Evolutionary conservation across 495 filamentous ascomycete species (phyloP), one percentile per base, ranked within the genome.

Genomic region (Copromyces sp.): DNA sequence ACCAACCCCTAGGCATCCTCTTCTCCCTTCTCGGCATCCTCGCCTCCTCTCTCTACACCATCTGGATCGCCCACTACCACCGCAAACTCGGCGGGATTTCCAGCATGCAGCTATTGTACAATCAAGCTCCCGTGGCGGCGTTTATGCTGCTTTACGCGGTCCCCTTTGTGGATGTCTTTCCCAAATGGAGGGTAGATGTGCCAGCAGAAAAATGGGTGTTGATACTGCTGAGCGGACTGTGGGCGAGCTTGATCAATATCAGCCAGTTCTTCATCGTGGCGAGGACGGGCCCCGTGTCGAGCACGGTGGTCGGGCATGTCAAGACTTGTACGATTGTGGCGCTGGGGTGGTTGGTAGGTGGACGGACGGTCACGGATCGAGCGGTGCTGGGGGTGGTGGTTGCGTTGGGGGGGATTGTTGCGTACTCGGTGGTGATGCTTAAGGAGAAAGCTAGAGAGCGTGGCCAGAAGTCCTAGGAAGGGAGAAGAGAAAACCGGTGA

Each of bases 241-340:
- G 89, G 72, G 91, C 91, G 4, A 87, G 86, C 38, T 80, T 92
- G 24, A 90, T 93, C 75, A 93, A 93, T 77, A 83, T 92, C 68
- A 90, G 88, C 9, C 90, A 92, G 76, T 93, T 93, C 76, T 91
- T 91, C 76, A 92, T 93, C 74, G 88, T 93, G 44, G 90, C 88
- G 35, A 87, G 87, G 53, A 88, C 90, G 2, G 91, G 91, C 0
- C 87, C 91, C 5, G 89, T 93, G 9, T 89, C 88, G 32, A 91
- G 89, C 71, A 92, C 90, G 0, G 90, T 93, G 12, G 88, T 93
- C 4, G 91, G 91, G 0, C 90, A 93, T 76, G 81, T 88, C 16
- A 89, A 89, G 76, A 90, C 87, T 0, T 89, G 87, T 71, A 84
- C 84, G 12, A 89, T 89, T 78, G 87, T 90, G 17, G 82, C 84